Percentiles rank a stretch among this genome's conserved stretches.
Evolutionary conservation across 2,329 filamentous ascomycete genomes (phyloP).

Genomic region (Trichoderma sp.): DNA sequence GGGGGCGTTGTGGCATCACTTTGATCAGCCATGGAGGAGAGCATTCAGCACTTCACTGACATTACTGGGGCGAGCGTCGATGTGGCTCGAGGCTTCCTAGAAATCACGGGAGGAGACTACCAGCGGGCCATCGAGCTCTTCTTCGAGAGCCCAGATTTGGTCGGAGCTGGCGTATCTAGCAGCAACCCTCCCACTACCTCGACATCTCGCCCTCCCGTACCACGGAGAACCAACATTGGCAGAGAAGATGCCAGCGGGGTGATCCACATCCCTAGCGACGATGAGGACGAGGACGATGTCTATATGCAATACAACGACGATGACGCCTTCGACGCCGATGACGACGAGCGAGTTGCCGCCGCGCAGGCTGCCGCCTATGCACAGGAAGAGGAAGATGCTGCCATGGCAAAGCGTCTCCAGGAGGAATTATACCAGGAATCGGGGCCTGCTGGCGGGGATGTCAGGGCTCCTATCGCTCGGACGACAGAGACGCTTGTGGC

Average conservation of each 20-base stretch:
- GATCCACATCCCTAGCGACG: conserved; percentile 77
- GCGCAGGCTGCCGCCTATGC: conserved; percentile 48
- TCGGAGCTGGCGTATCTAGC: conserved; percentile 38
- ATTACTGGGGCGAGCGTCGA: conserved; percentile 76
- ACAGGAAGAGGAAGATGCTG: conserved; percentile 83
- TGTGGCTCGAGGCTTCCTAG: conserved; percentile 79
- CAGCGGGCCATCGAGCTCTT: conserved; percentile 87
- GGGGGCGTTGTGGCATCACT: neutral
- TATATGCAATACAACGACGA: conserved; percentile 26
- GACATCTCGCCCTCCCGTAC: conserved; percentile 35
- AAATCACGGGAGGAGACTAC: conserved; percentile 80
- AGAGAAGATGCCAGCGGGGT: conserved; percentile 43
- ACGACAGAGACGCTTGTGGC: conserved; percentile 91
- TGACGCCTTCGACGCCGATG: conserved; percentile 45
- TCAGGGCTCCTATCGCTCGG: conserved; percentile 87
- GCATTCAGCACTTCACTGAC: conserved; percentile 74
- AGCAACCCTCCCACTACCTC: conserved; percentile 26
- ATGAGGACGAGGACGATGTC: conserved; percentile 63
- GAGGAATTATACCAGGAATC: conserved; percentile 78
- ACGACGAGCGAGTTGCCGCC: conserved; percentile 43
- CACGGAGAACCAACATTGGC: conserved; percentile 33
- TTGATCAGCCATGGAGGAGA: conserved; percentile 61
- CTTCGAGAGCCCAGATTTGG: conserved; percentile 81
- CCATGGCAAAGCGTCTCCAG: conserved; percentile 87
- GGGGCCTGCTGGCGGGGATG: conserved; percentile 56